Base-by-base conservation (phyloP, 352 stramenopile species). In the Pythium utonaiense region DNA sequence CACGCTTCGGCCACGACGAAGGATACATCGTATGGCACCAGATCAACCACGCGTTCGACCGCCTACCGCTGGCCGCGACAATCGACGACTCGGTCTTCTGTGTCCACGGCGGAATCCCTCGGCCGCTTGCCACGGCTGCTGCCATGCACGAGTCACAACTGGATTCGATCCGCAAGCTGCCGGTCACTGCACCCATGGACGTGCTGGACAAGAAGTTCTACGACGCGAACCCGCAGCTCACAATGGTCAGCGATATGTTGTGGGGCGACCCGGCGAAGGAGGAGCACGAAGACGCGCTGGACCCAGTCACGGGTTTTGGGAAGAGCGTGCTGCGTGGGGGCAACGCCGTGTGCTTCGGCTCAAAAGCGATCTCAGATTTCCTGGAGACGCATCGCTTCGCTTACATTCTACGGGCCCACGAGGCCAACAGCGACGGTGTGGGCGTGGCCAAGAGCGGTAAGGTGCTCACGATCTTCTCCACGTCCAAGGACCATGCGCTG, bases 11-110 rank as follows among this genome's bases (percentile, higher is more conserved):
- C 34, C 64, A 61, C 28, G 62, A 69, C 49, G 69, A 80, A 62
- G 75, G 82, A 19, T 64, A 66, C 33, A 66, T 76, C 27, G 93
- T 98, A n/a, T 97, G 98, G 80, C 74, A 89, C 53, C 75, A 98
- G 51, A 98, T 85, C 48, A 75, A 79, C 59, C 62, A 79, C 44
- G 64, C 75, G 13, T 77, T 73, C 38, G 71, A 81, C 38, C 66
- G 73, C 25, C 53, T 77, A 33, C 71, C 96, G 9, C 66, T 99
- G 25, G 90, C 88, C 6, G 83, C 91, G 6, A 83, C 89, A 19
- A 85, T 99, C 49, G 85, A 96, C 57, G 69, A 83, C 38, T 80
- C 93, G 48, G 66, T 85, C 33, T 85, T 85, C 47, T 81, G 73
- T 49, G 75, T 82, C 17, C 75, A 85, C 38, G 75, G 70, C 41